Evolutionary conservation across 352 stramenopile genomes (phyloP).

Genomic region (Globisporangium carolinianum): DNA sequence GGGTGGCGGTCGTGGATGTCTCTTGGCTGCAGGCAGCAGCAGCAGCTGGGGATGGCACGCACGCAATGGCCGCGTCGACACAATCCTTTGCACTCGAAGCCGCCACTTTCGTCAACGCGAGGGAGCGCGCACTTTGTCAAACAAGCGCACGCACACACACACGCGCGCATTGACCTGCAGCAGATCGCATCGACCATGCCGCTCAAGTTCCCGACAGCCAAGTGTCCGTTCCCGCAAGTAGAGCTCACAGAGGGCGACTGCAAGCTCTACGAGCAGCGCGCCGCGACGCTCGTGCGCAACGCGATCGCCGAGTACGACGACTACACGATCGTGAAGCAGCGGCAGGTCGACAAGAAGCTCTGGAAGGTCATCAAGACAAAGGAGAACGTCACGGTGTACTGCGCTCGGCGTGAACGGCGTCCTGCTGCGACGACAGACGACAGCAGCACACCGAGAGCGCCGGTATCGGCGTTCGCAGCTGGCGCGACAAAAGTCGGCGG

Average conservation of each 20-base stretch:
- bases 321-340: slow-evolving; percentile 10
- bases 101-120: too few relatives aligned
- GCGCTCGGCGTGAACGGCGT: background rate
- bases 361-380: slow-evolving; percentile 23
- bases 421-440: background rate
- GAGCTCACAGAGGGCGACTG: slow-evolving; percentile 22
- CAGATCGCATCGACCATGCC: slow-evolving; percentile 1
- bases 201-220: slow-evolving; percentile 17
- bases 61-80: too few relatives aligned
- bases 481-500: slow-evolving; percentile 10
- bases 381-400: slow-evolving; percentile 19
- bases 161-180: background rate
- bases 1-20: too few relatives aligned
- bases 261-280: slow-evolving; percentile 24
- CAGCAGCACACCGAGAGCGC: background rate
- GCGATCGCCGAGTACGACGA: slow-evolving; percentile 24
- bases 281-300: slow-evolving; percentile 20
- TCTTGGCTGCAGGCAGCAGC: too few relatives aligned
- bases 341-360: slow-evolving; percentile 17
- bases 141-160: background rate
- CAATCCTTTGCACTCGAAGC: too few relatives aligned
- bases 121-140: too few relatives aligned
- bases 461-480: slow-evolving; percentile 8
- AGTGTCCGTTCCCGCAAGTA: slow-evolving; percentile 19
- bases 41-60: too few relatives aligned